Base-by-base conservation (phyloP, 164 flowering plant species). In the Litsea cubeba region DNA sequence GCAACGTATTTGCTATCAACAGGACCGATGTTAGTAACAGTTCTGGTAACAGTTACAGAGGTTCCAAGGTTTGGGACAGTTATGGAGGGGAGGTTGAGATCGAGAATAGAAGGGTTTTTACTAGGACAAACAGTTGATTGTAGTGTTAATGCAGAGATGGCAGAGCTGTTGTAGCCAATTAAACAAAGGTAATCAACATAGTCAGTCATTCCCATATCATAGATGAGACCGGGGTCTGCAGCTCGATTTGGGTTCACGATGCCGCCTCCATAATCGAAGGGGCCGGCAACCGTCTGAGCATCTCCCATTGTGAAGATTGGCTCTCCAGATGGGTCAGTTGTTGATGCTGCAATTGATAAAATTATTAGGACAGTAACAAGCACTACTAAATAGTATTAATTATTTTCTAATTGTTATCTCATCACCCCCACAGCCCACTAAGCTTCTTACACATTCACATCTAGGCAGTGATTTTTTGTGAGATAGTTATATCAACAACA, bases 61-160 rank as follows among this genome's bases (percentile, higher is more conserved):
- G 11, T 74, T 70, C 50, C 80, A 30, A 87, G 83, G 50, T 75
- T 79, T 23, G 90, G 87, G 10, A 85, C 78, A 1, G 83, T 76
- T 54, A 87, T 81, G 26, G 85, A 84, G 40, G 90, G 90, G 54
- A 85, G 83, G 73, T 87, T 87, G 20, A 87, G 75, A 67, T 87
- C 73, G 26, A 76, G 57, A 4, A 10, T 63, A 17, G 35, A 57
- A 28, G n/a, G 62, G 12, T 1, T 69, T 49, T 28, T 71, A 74
- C 73, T 74, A 12, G 10, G 69, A 75, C 81, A 82, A n/a, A 65
- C 40, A 35, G 18, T 70, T 6, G 5, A 46, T n/a, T 51, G 30
- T 64, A 75, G 68, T 76, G 82, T 79, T 72, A 81, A 30, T n/a
- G 30, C 66, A 30, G 72, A 30, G 20, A 82, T 77, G 24, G 82